phyloP scores from a whole-genome alignment of 495 filamentous ascomycete genomes.

The Thozetella sp. region DNA sequence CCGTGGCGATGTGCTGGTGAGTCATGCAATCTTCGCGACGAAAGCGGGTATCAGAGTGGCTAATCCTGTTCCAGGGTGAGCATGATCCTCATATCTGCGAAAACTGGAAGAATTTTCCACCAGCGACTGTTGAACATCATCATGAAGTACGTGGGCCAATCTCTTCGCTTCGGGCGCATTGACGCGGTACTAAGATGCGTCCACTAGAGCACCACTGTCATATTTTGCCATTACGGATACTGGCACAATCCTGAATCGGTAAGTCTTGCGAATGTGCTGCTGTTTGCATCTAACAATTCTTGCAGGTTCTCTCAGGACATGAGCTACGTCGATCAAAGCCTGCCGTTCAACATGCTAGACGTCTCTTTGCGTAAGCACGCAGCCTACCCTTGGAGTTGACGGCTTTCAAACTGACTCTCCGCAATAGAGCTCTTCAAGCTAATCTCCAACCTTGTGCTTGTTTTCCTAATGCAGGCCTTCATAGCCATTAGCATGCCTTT shows the following conservation, averaged over 20 bases:
- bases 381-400: too few species aligned
- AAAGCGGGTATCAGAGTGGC: too few species aligned
- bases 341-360: not conserved
- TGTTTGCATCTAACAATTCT: too few species aligned
- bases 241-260: not conserved
- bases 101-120: conserved; percentile 6
- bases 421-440: not conserved
- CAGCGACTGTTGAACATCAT: conserved; percentile 8
- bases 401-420: too few species aligned
- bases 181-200: too few species aligned
- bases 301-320: too few species aligned
- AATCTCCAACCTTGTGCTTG: not conserved
- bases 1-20: too few species aligned
- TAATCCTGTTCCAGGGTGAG: conserved; percentile 1
- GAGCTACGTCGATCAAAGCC: not conserved
- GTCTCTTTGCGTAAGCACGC: not conserved
- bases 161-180: too few species aligned
- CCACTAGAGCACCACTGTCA: conserved; percentile 11
- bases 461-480: conserved; percentile 10
- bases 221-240: conserved; percentile 5
- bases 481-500: conserved; percentile 22
- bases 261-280: too few species aligned
- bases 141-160: too few species aligned
- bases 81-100: conserved; percentile 11
- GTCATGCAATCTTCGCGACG: too few species aligned